These are phyloP conservation scores for Astragalus glycyphyllos DNA, from an alignment of 306 rosid genomes.

Conservation along the genomic window DNA sequence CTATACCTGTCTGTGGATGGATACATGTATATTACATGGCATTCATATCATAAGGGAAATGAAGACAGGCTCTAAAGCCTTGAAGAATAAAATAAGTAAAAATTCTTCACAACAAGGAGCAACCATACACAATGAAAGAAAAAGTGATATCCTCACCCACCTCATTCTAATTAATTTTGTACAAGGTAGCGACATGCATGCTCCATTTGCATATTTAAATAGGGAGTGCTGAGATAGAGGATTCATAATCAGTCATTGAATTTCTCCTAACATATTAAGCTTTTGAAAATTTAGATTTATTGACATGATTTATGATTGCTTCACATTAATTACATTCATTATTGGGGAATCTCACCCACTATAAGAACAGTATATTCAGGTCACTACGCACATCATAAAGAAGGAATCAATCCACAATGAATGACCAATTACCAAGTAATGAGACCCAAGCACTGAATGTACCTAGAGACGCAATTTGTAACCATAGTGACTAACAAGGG, in stretches of 20 bases:
- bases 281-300: constrained; percentile 16
- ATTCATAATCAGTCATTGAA: constrained; percentile 28
- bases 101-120: not conserved
- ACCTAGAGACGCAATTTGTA: constrained; percentile 3
- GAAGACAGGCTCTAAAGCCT: constrained; percentile 14
- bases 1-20: not conserved
- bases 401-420: constrained; percentile 15
- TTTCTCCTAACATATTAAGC: not conserved
- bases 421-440: constrained; percentile 22
- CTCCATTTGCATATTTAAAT: not conserved
- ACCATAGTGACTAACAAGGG: not conserved
- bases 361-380: constrained; percentile 7
- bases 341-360: constrained; percentile 4
- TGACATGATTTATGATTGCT: constrained; percentile 12
- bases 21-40: not conserved
- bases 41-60: not conserved
- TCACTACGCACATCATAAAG: constrained; percentile 18
- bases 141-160: not conserved
- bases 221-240: constrained; percentile 1
- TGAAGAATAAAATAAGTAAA: constrained; percentile 19
- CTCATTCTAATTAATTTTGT: constrained; percentile 13
- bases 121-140: constrained; percentile 1
- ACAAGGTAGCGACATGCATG: constrained; percentile 1
- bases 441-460: constrained; percentile 16
- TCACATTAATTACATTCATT: constrained; percentile 17